These are phyloP conservation scores for Turnera subulata DNA, from an alignment of 345 rosid species.

Conservation along the genomic window DNA sequence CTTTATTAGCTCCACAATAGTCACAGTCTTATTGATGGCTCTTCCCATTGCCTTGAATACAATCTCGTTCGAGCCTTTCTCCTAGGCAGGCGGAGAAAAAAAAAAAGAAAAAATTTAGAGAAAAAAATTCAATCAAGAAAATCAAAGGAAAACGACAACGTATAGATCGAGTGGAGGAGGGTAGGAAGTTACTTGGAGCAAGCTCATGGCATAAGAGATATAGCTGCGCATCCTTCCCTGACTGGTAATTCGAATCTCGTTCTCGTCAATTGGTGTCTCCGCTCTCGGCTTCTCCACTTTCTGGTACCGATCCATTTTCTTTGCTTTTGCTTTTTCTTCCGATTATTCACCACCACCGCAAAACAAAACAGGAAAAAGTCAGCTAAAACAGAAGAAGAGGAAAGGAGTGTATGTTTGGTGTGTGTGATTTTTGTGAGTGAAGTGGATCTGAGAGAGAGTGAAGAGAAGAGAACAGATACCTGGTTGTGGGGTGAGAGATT, in stretches of 20 bases:
- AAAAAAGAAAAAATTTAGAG: background rate
- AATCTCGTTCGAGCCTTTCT: constrained; percentile 68
- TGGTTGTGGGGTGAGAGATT: background rate
- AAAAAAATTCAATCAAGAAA: background rate
- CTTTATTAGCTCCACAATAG: constrained; percentile 88
- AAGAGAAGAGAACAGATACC: constrained; percentile 5
- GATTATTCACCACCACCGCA: no score
- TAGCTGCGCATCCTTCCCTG: constrained; percentile 41
- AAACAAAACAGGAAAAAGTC: background rate
- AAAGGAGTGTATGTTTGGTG: background rate
- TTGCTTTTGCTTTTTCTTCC: no score
- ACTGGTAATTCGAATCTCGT: constrained; percentile 38
- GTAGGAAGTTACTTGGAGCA: constrained; percentile 81
- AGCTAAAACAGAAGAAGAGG: background rate
- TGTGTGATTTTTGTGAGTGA: background rate
- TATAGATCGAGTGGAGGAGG: background rate
- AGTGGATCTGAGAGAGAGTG: constrained; percentile 25
- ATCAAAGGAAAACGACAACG: background rate
- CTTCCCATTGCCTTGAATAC: constrained; percentile 97
- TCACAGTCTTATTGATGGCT: constrained; percentile 94
- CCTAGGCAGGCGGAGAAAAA: constrained; percentile 34
- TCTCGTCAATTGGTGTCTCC: constrained; percentile 29
- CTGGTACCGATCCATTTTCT: constrained; percentile 38
- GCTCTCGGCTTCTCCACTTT: constrained; percentile 32
- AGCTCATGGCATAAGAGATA: constrained; percentile 46